Evolutionary conservation across 805 yeast genomes (phyloP), one percentile per base, ranked within the genome.

Genomic region (Cyberlindnera americana): DNA sequence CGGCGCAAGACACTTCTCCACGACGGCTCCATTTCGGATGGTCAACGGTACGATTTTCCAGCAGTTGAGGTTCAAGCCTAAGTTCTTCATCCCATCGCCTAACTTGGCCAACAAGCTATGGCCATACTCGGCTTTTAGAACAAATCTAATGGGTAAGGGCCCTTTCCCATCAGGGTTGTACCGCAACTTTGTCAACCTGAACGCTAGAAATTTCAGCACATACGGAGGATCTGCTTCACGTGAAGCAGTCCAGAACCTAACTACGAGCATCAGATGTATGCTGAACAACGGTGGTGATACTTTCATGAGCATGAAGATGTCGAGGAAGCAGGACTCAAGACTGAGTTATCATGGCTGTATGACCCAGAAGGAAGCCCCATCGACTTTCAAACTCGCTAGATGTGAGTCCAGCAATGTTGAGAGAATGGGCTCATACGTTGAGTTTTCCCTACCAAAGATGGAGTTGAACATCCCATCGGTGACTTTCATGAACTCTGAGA

Each of bases 231-330:
- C 56, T 13, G 52, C 60, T 12, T 64, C 81, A 3, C 73, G 71
- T 38, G 81, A 79, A 49, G 85, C 81, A 40, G 81, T 77, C 19
- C 65, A 66, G 44, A 78, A 72, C 52, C 63, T 82, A 58, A 75
- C 83, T 1, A 59, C 73, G 22, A 77, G 75, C 6, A 33, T 70
- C 16, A 62, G 74, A 50, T 67, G 57, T 40, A 59, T 54, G 35
- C 60, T 51, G 50, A 65, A 56, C 57, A 65, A 48, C 26, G 52
- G 60, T 29, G 58, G 60, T 29, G 61, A 61, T 30, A 46, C 56
- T 4, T 29, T 54, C 8, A 45, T 59, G n/a, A 38, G 40, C 33
- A 34, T 33, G 44, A 53, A 43, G 29, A 44, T 43, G 41, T 28
- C 21, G 10, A 16, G 30, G 34, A 23, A 22, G n/a, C 28, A 27